Conservation (phyloP, 768 basidiomycete genomes). For the Tulasnella sp. region DNA sequence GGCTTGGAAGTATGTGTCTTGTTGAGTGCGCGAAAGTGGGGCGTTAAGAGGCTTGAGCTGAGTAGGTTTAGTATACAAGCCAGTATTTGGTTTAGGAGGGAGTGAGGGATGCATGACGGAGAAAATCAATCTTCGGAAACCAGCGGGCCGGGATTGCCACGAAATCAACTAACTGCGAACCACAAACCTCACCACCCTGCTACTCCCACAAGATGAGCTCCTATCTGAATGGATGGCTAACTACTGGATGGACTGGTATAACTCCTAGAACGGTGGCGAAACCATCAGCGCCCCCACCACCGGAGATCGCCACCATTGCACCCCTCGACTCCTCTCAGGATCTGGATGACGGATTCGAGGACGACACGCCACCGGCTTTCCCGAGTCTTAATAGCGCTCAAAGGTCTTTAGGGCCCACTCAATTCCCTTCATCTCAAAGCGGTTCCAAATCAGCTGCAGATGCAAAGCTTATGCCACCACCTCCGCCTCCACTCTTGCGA, state of each 20-base stretch:
- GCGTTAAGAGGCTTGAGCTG: too few species aligned
- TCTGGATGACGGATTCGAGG: slow-evolving; percentile 28
- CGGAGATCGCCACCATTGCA: neutral
- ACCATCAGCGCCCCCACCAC: neutral
- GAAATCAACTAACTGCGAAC: neutral
- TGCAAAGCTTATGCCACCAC: slow-evolving; percentile 40
- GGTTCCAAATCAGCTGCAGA: slow-evolving; percentile 33
- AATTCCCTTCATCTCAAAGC: slow-evolving; percentile 22
- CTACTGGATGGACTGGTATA: neutral
- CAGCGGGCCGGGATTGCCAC: too few species aligned
- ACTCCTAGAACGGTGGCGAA: neutral
- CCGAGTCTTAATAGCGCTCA: slow-evolving; percentile 65
- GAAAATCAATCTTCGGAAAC: neutral
- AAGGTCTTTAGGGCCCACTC: slow-evolving; percentile 28
- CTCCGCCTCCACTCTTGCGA: slow-evolving; percentile 30
- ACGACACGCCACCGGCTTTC: slow-evolving; percentile 62
- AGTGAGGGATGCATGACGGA: slow-evolving; percentile 3
- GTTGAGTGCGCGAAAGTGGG: too few species aligned
- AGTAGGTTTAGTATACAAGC: too few species aligned
- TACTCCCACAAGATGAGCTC: neutral
- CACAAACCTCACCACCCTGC: neutral
- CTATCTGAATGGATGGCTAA: slow-evolving; percentile 6
- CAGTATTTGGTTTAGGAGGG: neutral
- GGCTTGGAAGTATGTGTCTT: too few species aligned
- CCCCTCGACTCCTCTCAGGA: neutral